phyloP scores from a whole-genome alignment of 2,329 filamentous ascomycete species.

The Knoxdaviesia proteae region DNA sequence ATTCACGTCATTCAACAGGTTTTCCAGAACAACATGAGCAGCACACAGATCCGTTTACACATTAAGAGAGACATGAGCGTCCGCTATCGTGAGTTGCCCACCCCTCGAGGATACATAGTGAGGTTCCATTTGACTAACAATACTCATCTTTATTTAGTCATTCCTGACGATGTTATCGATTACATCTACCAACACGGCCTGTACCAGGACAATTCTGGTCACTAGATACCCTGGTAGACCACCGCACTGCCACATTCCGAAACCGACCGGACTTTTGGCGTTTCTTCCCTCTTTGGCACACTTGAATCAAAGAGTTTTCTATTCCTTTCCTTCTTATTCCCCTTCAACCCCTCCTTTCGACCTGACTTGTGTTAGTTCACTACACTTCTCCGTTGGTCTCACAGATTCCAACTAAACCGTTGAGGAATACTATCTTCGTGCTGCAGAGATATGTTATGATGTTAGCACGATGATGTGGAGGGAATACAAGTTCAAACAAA shows the following conservation, averaged over 20 bases:
- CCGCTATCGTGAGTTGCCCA: slow-evolving; percentile 30
- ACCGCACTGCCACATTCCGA: slow-evolving; percentile 1
- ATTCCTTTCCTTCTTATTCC: too few relatives aligned
- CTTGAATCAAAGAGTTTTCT: too few relatives aligned
- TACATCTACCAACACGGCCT: slow-evolving; percentile 50
- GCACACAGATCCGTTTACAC: slow-evolving; percentile 64
- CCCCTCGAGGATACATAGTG: not conserved
- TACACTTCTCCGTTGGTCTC: too few relatives aligned
- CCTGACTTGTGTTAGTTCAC: too few relatives aligned
- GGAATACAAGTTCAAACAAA: too few relatives aligned
- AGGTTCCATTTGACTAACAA: not conserved
- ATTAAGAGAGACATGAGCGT: slow-evolving; percentile 65
- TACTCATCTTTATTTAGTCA: slow-evolving; percentile 8
- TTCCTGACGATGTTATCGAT: slow-evolving; percentile 51
- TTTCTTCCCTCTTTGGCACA: too few relatives aligned
- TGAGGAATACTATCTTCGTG: too few relatives aligned
- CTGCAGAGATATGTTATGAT: too few relatives aligned
- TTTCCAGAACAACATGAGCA: slow-evolving; percentile 72
- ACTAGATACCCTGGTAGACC: not conserved
- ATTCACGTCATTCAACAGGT: slow-evolving; percentile 68
- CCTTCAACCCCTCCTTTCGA: too few relatives aligned
- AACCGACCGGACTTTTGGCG: not conserved
- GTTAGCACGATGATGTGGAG: too few relatives aligned
- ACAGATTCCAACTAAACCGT: too few relatives aligned
- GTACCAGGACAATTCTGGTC: slow-evolving; percentile 26